Evolutionary conservation across 2,329 filamentous ascomycete genomes (phyloP).

Genomic region (Paecilomyces niveus): DNA sequence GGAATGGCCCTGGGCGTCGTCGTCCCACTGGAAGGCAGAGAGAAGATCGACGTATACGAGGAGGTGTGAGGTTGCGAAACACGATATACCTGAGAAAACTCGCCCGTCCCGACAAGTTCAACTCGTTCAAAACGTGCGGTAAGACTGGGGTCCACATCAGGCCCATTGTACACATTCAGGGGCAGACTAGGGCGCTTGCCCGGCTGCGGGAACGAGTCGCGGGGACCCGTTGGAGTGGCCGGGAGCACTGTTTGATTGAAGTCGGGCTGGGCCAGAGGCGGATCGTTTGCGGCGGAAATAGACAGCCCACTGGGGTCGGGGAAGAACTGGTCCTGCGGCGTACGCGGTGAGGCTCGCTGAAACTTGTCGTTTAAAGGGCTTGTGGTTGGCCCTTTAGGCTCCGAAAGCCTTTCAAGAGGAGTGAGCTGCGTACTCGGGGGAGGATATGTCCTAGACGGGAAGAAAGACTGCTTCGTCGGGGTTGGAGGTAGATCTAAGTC

Average conservation of each 20-base stretch:
- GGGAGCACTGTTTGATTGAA: conserved; percentile 50
- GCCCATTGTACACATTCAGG: conserved; percentile 61
- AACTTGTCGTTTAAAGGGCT: conserved; percentile 55
- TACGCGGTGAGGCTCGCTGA: conserved; percentile 58
- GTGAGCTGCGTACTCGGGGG: conserved; percentile 24
- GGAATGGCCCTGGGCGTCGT: conserved; percentile 49
- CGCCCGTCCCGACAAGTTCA: conserved; percentile 73
- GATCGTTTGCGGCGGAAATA: conserved; percentile 59
- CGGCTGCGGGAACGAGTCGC: conserved; percentile 51
- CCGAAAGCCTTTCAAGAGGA: conserved; percentile 27
- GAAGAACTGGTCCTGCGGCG: conserved; percentile 66
- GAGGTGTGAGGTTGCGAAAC: conserved; percentile 48
- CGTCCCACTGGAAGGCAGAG: conserved; percentile 40
- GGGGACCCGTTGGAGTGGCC: conserved; percentile 71
- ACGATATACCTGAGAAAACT: conserved; percentile 88
- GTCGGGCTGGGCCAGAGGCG: conserved; percentile 30
- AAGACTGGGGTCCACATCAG: conserved; percentile 68
- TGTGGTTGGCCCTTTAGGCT: conserved; percentile 34
- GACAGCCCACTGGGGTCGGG: conserved; percentile 77
- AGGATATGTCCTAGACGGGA: conserved; percentile 29
- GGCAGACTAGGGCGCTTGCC: conserved; percentile 59
- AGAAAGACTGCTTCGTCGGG: conserved; percentile 63
- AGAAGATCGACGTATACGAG: conserved; percentile 35
- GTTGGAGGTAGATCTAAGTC: conserved; percentile 83
- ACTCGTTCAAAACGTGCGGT: conserved; percentile 72